Evolutionary conservation across 768 basidiomycete species (phyloP), one percentile per base, ranked within the genome.

Genomic region (Mycena haematopus): DNA sequence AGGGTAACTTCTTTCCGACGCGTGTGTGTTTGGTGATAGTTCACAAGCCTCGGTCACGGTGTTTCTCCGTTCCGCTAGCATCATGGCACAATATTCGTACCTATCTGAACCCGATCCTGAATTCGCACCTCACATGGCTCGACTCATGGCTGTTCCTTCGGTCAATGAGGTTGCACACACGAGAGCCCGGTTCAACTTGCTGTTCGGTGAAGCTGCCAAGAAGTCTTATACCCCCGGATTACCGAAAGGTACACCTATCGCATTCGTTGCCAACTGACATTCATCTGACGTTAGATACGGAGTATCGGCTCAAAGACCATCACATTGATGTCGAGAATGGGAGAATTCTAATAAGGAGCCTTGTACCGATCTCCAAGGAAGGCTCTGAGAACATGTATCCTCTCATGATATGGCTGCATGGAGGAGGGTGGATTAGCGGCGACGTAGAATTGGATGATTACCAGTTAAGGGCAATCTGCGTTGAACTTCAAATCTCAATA

Each of bases 371-470:
- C 38, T 31, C 52, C 21, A 19, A 56, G 17, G 52, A 50, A 9
- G 58, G 46, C 22, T 42, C 52, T 22, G 15, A 33, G 7, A 15
- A 22, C 29, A 66, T 52, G 1, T 63, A 56, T 25, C 65, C 65
- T 13, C 61, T 66, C 33, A 40, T 66, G 52, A 42, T 66, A 13
- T 66, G 65, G 65, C 22, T 63, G 15, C 65, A 66, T 40, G 65
- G 65, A 17, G 65, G 65, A 53, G 65, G 57, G 14, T 65, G 64
- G 64, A 42, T 36, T 0, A 29, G 15, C 14, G 64, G 64, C 4
- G 38, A 46, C 42, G 19, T 52, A 13, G 65, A 66, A 22, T 11
- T 62, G 22, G 65, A 66, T 27, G 65, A 66, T 44, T 58, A 52
- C 24, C 47, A 58, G 24, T 42, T 66, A 2, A 47, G 61, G 19